A percentile compares a stretch with the other conserved stretches of the same genome.
Evolutionary conservation across 2,329 filamentous ascomycete genomes (phyloP).

Genomic region (Grosmannia serpens): DNA sequence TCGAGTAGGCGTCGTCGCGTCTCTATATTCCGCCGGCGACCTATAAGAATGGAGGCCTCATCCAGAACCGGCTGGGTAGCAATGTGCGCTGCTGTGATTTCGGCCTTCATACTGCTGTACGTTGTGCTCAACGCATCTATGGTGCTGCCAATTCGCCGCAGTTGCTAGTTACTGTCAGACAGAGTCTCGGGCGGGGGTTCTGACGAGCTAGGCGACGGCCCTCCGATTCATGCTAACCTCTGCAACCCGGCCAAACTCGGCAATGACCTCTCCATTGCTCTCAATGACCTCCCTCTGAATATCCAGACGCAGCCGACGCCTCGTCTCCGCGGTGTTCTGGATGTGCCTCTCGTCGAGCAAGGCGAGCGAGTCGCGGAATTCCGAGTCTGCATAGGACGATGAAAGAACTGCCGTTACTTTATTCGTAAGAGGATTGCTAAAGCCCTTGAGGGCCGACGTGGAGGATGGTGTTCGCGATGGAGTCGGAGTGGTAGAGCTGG

Average conservation of each 20-base stretch:
- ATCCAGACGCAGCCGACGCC: slow-evolving; percentile 69
- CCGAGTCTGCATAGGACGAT: slow-evolving; percentile 81
- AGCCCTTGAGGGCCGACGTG: slow-evolving; percentile 21
- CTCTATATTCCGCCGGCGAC: slow-evolving; percentile 62
- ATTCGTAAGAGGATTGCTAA: slow-evolving; percentile 57
- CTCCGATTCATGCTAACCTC: slow-evolving; percentile 45
- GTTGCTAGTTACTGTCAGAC: slow-evolving; percentile 47
- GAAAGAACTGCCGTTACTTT: slow-evolving; percentile 81
- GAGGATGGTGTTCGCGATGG: slow-evolving; percentile 20
- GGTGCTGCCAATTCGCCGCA: slow-evolving; percentile 69
- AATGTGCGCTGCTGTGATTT: slow-evolving; percentile 62
- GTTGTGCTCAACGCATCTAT: slow-evolving; percentile 68
- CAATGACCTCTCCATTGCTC: slow-evolving; percentile 79
- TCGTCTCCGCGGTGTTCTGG: slow-evolving; percentile 63
- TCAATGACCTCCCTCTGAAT: slow-evolving; percentile 87
- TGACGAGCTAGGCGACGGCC: no score
- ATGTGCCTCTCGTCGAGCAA: slow-evolving; percentile 64
- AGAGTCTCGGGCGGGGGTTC: not conserved
- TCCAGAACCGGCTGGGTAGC: slow-evolving; percentile 65
- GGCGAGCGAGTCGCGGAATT: slow-evolving; percentile 74
- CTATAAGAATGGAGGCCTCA: slow-evolving; percentile 64
- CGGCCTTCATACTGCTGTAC: slow-evolving; percentile 68
- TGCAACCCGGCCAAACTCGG: slow-evolving; percentile 79
- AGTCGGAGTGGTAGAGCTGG: slow-evolving; percentile 12
- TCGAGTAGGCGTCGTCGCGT: slow-evolving; percentile 67